These are phyloP conservation scores for Aureobasidium lini DNA, from an alignment of 2,329 filamentous ascomycete genomes.

Conservation along the genomic window DNA sequence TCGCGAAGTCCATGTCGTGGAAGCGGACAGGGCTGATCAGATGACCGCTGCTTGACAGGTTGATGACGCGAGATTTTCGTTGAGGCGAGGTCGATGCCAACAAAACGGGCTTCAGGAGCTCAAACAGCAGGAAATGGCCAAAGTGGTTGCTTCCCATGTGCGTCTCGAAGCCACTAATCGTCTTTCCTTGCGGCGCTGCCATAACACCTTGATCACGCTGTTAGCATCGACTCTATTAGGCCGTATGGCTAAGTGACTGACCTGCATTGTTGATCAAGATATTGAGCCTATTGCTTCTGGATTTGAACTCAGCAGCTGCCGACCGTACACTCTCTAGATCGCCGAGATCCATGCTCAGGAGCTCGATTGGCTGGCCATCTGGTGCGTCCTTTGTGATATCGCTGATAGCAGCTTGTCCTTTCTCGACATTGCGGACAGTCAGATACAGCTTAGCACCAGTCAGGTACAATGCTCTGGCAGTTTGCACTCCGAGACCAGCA, in stretches of 20 bases:
- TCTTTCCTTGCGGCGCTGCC: constrained; percentile 30
- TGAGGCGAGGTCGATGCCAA: constrained; percentile 31
- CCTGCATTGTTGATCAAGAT: constrained; percentile 31
- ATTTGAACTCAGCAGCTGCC: constrained; percentile 27
- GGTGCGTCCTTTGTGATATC: constrained; percentile 17
- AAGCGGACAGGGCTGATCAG: constrained; percentile 19
- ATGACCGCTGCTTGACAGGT: constrained; percentile 38
- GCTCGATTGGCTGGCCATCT: constrained; percentile 17
- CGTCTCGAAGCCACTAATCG: constrained; percentile 41
- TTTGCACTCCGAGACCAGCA: constrained; percentile 39
- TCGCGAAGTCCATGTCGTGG: constrained; percentile 27
- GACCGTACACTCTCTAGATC: constrained; percentile 28
- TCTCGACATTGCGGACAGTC: constrained; percentile 37
- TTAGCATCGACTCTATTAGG: not conserved
- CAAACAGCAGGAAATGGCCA: constrained; percentile 47
- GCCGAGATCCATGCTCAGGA: constrained; percentile 26
- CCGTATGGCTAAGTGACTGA: not conserved
- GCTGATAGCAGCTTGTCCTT: constrained; percentile 29
- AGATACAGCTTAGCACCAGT: constrained; percentile 41
- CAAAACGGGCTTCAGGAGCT: constrained; percentile 42
- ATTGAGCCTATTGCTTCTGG: constrained; percentile 29
- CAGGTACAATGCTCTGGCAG: constrained; percentile 36
- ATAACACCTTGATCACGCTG: constrained; percentile 29
- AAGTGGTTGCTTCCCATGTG: constrained; percentile 51
- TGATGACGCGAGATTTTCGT: constrained; percentile 42